These are phyloP conservation scores for Dentipellis sp. DNA, from an alignment of 768 basidiomycete species.

Conservation along the genomic window DNA sequence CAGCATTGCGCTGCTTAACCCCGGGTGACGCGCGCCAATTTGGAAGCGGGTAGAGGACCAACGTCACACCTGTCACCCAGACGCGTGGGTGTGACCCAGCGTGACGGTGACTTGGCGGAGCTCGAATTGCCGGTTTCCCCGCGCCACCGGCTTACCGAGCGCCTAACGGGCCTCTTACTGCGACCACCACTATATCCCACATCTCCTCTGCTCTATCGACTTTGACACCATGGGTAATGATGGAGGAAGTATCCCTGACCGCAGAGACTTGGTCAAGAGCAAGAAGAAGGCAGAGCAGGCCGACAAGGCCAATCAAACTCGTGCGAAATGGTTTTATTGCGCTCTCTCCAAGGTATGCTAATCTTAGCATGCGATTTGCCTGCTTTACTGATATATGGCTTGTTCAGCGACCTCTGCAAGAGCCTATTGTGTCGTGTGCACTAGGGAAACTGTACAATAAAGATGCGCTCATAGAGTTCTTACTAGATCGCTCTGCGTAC, in stretches of 20 bases:
- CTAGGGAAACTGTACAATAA: conserved; percentile 96
- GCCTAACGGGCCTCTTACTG: background rate
- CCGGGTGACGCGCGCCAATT: background rate
- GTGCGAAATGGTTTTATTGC: conserved; percentile 88
- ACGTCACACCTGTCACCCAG: background rate
- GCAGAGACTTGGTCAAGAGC: conserved; percentile 66
- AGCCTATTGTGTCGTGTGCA: conserved; percentile 86
- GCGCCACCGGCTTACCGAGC: background rate
- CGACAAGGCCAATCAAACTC: conserved; percentile 83
- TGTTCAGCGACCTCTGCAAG: conserved; percentile 65
- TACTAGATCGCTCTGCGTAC: conserved; percentile 74
- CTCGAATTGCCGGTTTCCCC: background rate
- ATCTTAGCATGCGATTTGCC: background rate
- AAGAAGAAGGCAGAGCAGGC: conserved; percentile 81
- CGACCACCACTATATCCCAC: background rate
- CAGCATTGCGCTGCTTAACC: conserved; percentile 67
- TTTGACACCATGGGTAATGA: conserved; percentile 64
- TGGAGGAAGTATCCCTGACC: conserved; percentile 81
- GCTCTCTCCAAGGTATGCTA: conserved; percentile 81
- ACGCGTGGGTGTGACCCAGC: conserved; percentile 1
- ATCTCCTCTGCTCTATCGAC: background rate
- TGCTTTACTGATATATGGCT: background rate
- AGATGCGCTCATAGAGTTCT: conserved; percentile 84
- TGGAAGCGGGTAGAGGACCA: background rate
- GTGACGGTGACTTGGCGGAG: background rate